These are phyloP conservation scores for Trichoderma guizhouense DNA, from an alignment of 2,329 filamentous ascomycete species.

Conservation along the genomic window DNA sequence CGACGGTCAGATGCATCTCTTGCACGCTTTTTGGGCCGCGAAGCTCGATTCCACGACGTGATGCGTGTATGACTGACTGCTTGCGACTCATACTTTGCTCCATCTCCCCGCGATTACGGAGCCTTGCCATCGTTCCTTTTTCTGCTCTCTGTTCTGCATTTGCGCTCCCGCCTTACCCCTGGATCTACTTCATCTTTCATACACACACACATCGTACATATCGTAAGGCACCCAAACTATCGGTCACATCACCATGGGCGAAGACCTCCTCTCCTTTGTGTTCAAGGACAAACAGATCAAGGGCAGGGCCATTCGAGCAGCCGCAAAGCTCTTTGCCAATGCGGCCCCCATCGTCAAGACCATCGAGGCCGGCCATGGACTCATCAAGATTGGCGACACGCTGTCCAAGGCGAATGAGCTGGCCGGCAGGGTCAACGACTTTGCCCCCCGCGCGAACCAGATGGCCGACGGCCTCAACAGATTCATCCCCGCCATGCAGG, in stretches of 20 bases:
- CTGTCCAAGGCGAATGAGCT: slow-evolving; percentile 25
- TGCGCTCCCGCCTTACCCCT: background rate
- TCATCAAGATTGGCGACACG: slow-evolving; percentile 26
- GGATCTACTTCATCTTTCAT: background rate
- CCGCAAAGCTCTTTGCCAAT: slow-evolving; percentile 7
- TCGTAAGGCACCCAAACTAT: background rate
- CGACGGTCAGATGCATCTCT: slow-evolving; percentile 13
- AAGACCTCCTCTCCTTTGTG: slow-evolving; percentile 9
- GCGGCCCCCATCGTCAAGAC: slow-evolving; percentile 22
- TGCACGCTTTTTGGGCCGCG: slow-evolving; percentile 12
- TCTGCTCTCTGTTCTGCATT: background rate
- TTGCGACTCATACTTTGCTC: background rate
- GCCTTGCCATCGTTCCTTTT: background rate
- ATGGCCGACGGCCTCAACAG: slow-evolving; percentile 23
- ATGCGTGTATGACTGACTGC: background rate
- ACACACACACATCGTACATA: background rate
- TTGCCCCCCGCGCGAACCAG: slow-evolving; percentile 25
- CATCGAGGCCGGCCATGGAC: slow-evolving; percentile 27
- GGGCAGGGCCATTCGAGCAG: slow-evolving; percentile 2
- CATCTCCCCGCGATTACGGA: background rate
- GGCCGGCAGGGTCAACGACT: slow-evolving; percentile 16
- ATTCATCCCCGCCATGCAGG: slow-evolving; percentile 34
- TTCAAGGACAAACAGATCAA: slow-evolving; percentile 13
- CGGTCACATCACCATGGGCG: slow-evolving; percentile 5
- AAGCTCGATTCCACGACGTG: slow-evolving; percentile 2